phyloP scores from a whole-genome alignment of 2,329 filamentous ascomycete species.

The Penicillium paneum region DNA sequence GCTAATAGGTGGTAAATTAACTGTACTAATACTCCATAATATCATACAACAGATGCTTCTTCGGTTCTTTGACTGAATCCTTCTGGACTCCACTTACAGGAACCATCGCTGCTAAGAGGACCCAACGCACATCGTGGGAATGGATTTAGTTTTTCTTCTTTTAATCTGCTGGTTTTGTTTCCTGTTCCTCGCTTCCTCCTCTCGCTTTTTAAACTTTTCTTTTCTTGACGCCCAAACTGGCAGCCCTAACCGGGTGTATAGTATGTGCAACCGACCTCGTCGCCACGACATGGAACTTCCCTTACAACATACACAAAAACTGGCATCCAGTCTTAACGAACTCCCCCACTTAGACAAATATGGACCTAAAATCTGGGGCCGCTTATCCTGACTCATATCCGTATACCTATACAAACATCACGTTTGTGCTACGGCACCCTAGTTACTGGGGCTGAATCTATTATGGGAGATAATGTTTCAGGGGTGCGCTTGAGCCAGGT shows the following conservation, averaged over 20 bases:
- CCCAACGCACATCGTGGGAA: neutral
- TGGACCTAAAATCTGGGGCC: slow-evolving; percentile 29
- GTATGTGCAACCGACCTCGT: neutral
- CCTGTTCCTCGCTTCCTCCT: neutral
- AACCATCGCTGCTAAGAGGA: neutral
- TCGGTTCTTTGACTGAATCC: neutral
- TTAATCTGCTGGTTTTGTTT: neutral
- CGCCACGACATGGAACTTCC: neutral
- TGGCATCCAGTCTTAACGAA: slow-evolving; percentile 9
- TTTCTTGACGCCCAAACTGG: neutral
- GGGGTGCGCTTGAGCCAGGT: slow-evolving; percentile 10
- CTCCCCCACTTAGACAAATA: slow-evolving; percentile 19
- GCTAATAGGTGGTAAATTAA: neutral
- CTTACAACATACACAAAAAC: neutral
- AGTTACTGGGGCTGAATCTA: slow-evolving; percentile 6
- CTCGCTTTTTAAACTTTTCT: neutral
- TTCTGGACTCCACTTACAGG: neutral
- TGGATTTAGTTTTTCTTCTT: neutral
- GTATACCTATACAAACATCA: neutral
- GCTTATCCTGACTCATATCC: slow-evolving; percentile 16
- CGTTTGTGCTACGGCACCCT: neutral
- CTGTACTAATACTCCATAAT: neutral
- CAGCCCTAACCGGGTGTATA: slow-evolving; percentile 1
- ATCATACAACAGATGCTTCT: neutral
- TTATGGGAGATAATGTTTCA: neutral